Evolutionary conservation across 2,329 filamentous ascomycete species (phyloP).

Genomic region (Leptographium radiaticola): DNA sequence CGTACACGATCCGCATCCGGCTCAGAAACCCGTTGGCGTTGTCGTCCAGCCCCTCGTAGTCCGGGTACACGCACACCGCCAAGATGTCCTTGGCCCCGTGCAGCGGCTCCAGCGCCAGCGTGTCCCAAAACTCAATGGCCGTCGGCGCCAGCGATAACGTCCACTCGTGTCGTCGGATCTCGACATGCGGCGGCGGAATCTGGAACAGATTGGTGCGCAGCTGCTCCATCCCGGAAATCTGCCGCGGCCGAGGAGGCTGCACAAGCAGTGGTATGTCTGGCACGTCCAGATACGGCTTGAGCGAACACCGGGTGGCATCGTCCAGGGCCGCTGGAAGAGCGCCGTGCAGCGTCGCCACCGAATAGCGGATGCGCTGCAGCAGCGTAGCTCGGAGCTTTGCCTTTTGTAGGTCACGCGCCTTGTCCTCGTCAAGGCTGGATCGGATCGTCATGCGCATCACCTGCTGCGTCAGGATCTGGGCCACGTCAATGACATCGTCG

Average conservation of each 20-base stretch:
- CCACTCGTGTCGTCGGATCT: conserved; percentile 56
- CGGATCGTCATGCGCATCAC: conserved; percentile 26
- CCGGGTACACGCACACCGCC: conserved; percentile 58
- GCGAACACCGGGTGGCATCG: conserved; percentile 25
- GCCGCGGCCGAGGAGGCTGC: conserved; percentile 37
- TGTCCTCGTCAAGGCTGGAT: conserved; percentile 15
- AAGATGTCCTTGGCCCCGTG: conserved; percentile 59
- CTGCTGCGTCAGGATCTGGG: conserved; percentile 61
- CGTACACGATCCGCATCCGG: conserved; percentile 57
- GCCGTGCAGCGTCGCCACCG: conserved; percentile 33
- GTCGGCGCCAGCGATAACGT: conserved; percentile 62
- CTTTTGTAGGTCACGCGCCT: conserved; percentile 21
- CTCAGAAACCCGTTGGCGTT: conserved; percentile 52
- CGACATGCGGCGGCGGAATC: conserved; percentile 56
- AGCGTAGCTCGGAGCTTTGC: conserved; percentile 27
- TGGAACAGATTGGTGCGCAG: conserved; percentile 42
- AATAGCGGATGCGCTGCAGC: conserved; percentile 29
- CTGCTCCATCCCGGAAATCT: conserved; percentile 31
- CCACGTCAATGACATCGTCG: conserved; percentile 51
- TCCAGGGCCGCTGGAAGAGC: conserved; percentile 31
- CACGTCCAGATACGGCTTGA: conserved; percentile 41
- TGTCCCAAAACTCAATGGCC: conserved; percentile 70
- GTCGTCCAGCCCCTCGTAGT: conserved; percentile 47
- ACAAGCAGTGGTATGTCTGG: conserved; percentile 42
- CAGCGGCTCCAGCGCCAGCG: conserved; percentile 59